These are phyloP conservation scores for Peltaster fructicola DNA, from an alignment of 2,329 filamentous ascomycete genomes.

Conservation along the genomic window DNA sequence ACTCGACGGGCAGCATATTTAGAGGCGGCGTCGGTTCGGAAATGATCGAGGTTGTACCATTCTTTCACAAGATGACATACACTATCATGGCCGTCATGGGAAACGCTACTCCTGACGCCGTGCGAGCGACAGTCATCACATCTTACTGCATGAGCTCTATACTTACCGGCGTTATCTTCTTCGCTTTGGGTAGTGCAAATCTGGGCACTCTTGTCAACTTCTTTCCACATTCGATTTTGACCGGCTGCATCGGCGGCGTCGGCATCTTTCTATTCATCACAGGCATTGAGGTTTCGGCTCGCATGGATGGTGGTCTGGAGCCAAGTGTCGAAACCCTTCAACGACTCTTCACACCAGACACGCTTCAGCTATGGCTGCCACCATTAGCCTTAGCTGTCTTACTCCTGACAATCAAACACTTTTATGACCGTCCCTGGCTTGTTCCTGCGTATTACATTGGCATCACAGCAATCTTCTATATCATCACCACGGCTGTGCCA, in stretches of 20 bases:
- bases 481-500: conserved; percentile 53
- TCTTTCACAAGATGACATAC: conserved; percentile 96
- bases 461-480: conserved; percentile 62
- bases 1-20: conserved; percentile 78
- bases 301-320: conserved; percentile 67
- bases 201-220: conserved; percentile 91
- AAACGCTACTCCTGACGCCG: conserved; percentile 61
- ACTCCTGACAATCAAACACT: conserved; percentile 59
- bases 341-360: conserved; percentile 55
- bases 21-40: conserved; percentile 85
- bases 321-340: conserved; percentile 63
- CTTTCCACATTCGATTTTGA: conserved; percentile 88
- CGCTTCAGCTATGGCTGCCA: conserved; percentile 64
- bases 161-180: conserved; percentile 81
- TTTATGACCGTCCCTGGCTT: conserved; percentile 65
- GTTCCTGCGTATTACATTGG: conserved; percentile 71
- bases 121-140: conserved; percentile 86
- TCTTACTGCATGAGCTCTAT: conserved; percentile 82
- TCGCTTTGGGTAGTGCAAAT: conserved; percentile 69
- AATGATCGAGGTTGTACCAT: conserved; percentile 95
- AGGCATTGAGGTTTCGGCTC: conserved; percentile 81
- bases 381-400: conserved; percentile 60
- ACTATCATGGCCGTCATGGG: conserved; percentile 68
- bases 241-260: conserved; percentile 92
- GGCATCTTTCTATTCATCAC: conserved; percentile 89